Base-by-base conservation (phyloP, 352 stramenopile genomes). In the Pythium diclinum region DNA sequence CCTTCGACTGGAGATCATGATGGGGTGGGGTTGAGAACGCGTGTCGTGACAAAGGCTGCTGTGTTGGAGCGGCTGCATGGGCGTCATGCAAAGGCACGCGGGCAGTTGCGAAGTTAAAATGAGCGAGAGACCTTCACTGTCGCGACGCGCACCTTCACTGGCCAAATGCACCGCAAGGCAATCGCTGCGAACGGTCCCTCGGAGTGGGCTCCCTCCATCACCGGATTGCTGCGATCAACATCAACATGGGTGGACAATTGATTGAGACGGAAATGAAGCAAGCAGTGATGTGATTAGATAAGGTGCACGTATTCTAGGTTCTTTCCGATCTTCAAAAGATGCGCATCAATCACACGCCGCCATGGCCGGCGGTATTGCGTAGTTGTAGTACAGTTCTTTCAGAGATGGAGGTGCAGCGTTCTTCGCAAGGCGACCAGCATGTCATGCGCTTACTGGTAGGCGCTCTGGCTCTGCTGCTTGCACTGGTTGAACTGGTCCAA, bases 401-500 rank as follows among this genome's bases (percentile, higher is more conserved):
- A n/a, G 14, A 44, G 8, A 44, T 13, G 14, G 36, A 9, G 9
- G 36, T 47, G 42, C n/a, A 17, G 16, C 42, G 42, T 25, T 49
- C 42, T 49, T 25, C 16, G n/a, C 6, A 51, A 51, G 19, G 44
- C 21, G 44, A 51, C 17, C 44, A 23, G 19, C 21, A 25, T 36
- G n/a, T 36, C 25, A 9, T 36, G 13, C 23, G 56, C 25, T 76
- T 88, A 91, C 77, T 68, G 61, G 79, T 83, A 92, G 44, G 77
- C 65, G 63, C 71, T 87, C 44, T 51, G 44, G 65, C 71, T 87
- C 44, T 51, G 44, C 71, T 85, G 73, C 77, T 93, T 87, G 85
- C 86, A 94, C 68, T 87, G 72, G 78, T 93, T 92, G 76, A 91
- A 91, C 69, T 90, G 79, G 69, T 96, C 86, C 56, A 96, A 79